Evolutionary conservation across 306 rosid genomes (phyloP), one percentile per base, ranked within the genome.

Genomic region (Casuarina cunninghamiana): DNA sequence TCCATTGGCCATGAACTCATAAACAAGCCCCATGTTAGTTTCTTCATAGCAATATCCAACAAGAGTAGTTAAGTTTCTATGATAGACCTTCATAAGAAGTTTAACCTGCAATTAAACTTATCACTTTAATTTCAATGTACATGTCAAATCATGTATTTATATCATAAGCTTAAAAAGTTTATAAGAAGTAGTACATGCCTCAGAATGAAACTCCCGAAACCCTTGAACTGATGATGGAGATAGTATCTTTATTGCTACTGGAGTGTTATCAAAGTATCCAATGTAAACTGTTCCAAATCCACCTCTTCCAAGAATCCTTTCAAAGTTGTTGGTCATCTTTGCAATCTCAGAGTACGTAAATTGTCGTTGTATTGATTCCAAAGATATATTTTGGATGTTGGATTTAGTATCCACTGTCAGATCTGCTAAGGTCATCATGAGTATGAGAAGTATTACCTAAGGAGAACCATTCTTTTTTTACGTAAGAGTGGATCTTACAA

Each of bases 191-290:
- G 32, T 5, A 80, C 86, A 10, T 88, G 79, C 96, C 88, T 90
- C 93, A 57, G 90, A 84, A 26, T 78, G 78, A 81, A 85, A 90
- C 71, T 88, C 86, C 35, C 80, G 78, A 75, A 80, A 75, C 10
- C 96, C 88, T 50, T 75, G 87, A 15, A 51, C 75, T 42, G 93
- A 73, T 10, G 90, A 74, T 45, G 73, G 41, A 5, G 91, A 85
- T 55, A 87, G 87, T 75, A 87, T 74, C 85, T 90, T 90, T 6
- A 87, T 81, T 68, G 91, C 93, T 16, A 91, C 94, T 83, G 79
- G 77, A 79, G 73, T 78, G 49, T 75, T 81, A 17, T 82, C 89
- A 43, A 83, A 19, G 46, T 69, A 42, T 19, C 94, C 94, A 61
- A 83, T 73, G 60, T 75, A 90, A 26, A 87, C 91, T 8, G 61